These are phyloP conservation scores for Senecio squalidus DNA, from an alignment of 140 eudicot genomes.

Conservation along the genomic window DNA sequence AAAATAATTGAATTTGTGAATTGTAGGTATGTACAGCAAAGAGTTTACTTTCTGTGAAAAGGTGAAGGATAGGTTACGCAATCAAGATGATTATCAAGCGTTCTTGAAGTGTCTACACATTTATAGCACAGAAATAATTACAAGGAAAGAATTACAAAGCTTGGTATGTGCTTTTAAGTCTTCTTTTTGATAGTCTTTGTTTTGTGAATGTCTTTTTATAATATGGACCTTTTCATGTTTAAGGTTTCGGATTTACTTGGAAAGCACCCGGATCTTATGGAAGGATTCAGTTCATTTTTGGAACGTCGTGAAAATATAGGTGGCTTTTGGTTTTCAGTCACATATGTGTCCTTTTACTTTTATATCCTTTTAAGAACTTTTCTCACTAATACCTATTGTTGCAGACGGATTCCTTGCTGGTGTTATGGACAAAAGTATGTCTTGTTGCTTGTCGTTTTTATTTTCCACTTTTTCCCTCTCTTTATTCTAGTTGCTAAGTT, in stretches of 20 bases:
- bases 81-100: constrained; percentile 89
- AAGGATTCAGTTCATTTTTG: constrained; percentile 79
- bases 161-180: constrained; percentile 51
- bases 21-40: constrained; percentile 68
- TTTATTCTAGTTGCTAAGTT: no score
- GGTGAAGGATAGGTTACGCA: constrained; percentile 77
- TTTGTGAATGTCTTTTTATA: not conserved
- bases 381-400: constrained; percentile 23
- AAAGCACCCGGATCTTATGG: constrained; percentile 91
- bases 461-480: not conserved
- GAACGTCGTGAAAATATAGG: constrained; percentile 94
- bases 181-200: not conserved
- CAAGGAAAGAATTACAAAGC: constrained; percentile 81
- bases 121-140: constrained; percentile 92
- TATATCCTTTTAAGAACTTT: not conserved
- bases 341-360: not conserved
- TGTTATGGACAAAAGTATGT: constrained; percentile 93
- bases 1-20: not conserved
- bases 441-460: constrained; percentile 7
- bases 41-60: constrained; percentile 91
- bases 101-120: constrained; percentile 94
- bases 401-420: constrained; percentile 99
- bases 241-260: constrained; percentile 96
- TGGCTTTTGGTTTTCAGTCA: constrained; percentile 7
- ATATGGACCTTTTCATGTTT: constrained; percentile 16